Base-by-base conservation (phyloP, 2,329 filamentous ascomycete genomes). In the Ascochyta rabiei region DNA sequence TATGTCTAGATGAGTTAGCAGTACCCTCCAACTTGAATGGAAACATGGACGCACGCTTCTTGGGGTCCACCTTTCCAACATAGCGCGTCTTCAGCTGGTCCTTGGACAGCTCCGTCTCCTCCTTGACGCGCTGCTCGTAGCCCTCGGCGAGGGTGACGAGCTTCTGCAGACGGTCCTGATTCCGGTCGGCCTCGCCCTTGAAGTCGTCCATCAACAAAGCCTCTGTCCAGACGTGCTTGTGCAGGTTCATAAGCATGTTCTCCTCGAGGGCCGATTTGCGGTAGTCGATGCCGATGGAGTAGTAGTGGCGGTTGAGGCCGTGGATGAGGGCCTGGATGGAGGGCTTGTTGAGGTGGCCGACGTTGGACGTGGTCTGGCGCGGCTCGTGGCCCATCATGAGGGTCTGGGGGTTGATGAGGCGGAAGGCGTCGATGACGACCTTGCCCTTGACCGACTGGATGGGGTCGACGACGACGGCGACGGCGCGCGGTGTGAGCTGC, bases 361-460 rank as follows among this genome's bases (percentile, higher is more conserved):
- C 79, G 80, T 99, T 99, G 64, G 93, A 97, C 34, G 95, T 99
- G 70, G 93, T 98, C 78, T 99, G 95, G 53, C 95, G 89, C 10
- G 95, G 95, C 76, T 99, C 95, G 76, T 99, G 95, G 3, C 95
- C 95, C 77, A 98, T 91, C 87, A 99, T 96, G 61, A 99, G 84
- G 13, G 93, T 93, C 79, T 99, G 95, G 13, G 95, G 93, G 81
- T 96, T 96, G 80, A 99, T 99, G 51, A 98, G 86, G 64, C 95
- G 91, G 86, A 99, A 99, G 51, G 95, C 95, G 75, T 99, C 95
- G 67, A 99, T 99, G 68, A 99, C 95, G 68, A 99, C 95, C 78
- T 99, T 99, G 78, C 95, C 95, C 82, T 99, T 99, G 74, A 99
- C 95, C 57, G 95, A 98, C 79, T 99, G 95, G 71, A 99, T 98